phyloP scores from a whole-genome alignment of 2,329 filamentous ascomycete genomes.

The Aspergillus sp. region DNA sequence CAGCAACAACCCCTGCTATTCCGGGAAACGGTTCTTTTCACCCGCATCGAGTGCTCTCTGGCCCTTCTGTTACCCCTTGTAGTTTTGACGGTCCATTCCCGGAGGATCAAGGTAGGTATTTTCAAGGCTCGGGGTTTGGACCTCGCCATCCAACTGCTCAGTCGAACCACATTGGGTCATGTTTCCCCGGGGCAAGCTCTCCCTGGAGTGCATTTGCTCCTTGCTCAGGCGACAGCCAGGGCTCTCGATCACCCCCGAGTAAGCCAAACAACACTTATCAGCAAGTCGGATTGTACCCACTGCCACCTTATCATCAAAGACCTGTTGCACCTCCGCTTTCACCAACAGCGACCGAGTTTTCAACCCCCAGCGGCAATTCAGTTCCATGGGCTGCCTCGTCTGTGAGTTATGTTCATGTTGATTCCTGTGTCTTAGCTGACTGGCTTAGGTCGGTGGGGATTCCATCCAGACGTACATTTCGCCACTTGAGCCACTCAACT shows the following conservation, averaged over 20 bases:
- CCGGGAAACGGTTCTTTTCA: constrained; percentile 23
- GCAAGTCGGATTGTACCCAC: constrained; percentile 36
- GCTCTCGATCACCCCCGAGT: constrained; percentile 29
- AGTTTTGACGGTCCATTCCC: constrained; percentile 30
- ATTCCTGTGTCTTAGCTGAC: constrained; percentile 21
- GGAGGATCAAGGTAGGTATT: constrained; percentile 31
- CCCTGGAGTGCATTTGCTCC: constrained; percentile 35
- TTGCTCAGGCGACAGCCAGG: constrained; percentile 23
- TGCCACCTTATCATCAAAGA: constrained; percentile 52
- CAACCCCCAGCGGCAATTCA: constrained; percentile 42
- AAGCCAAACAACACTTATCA: constrained; percentile 34
- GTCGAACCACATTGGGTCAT: constrained; percentile 30
- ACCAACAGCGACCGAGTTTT: constrained; percentile 73
- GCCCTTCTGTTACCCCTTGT: constrained; percentile 28
- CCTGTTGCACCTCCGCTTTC: constrained; percentile 66
- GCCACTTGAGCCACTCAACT: constrained; percentile 90
- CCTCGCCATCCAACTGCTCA: constrained; percentile 34
- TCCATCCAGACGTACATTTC: constrained; percentile 75
- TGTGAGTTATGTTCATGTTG: constrained; percentile 46
- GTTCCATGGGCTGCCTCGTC: constrained; percentile 42
- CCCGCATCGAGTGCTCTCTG: constrained; percentile 36
- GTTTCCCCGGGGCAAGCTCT: constrained; percentile 33
- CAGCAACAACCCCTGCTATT: constrained; percentile 21
- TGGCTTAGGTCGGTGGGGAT: constrained; percentile 39
- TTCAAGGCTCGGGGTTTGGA: constrained; percentile 24